A percentile compares a stretch with the other conserved stretches of the same genome.
These are phyloP conservation scores for Trichosporon sp. DNA, from an alignment of 1,284 basidiomycete species.

Conservation along the genomic window DNA sequence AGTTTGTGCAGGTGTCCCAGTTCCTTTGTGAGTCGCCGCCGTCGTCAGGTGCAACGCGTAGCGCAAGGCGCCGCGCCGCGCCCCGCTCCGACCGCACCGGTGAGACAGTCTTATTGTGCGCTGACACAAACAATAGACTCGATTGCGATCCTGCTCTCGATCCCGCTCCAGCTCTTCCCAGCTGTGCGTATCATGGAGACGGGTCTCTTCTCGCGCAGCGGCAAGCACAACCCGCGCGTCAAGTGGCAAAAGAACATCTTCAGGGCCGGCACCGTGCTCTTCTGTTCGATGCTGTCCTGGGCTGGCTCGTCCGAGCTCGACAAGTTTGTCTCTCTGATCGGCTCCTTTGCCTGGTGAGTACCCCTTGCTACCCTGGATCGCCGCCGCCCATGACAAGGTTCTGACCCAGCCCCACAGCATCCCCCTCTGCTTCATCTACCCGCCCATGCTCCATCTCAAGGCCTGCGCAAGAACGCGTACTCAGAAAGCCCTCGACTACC, in stretches of 20 bases:
- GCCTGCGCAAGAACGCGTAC: conserved; percentile 75
- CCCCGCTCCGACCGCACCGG: neutral
- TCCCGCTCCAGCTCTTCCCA: conserved; percentile 95
- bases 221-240: conserved; percentile 65
- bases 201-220: conserved; percentile 80
- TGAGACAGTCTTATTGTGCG: neutral
- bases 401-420: conserved; percentile 62
- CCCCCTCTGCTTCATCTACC: conserved; percentile 91
- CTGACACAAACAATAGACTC: conserved; percentile 57
- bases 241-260: conserved; percentile 91
- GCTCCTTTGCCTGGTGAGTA: conserved; percentile 88
- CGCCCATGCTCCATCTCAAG: conserved; percentile 89
- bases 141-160: conserved; percentile 90
- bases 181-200: conserved; percentile 97
- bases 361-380: neutral
- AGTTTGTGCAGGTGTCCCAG: conserved; percentile 83
- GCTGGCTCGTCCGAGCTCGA: conserved; percentile 86
- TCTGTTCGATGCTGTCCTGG: conserved; percentile 78
- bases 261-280: conserved; percentile 72
- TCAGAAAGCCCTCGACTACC: conserved; percentile 73
- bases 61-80: neutral
- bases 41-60: neutral
- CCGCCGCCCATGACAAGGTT: too few relatives aligned
- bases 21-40: conserved; percentile 65
- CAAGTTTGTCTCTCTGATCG: conserved; percentile 94